Base-by-base conservation (phyloP, 2,329 filamentous ascomycete species). In the Pestalotiopsis sp. region DNA sequence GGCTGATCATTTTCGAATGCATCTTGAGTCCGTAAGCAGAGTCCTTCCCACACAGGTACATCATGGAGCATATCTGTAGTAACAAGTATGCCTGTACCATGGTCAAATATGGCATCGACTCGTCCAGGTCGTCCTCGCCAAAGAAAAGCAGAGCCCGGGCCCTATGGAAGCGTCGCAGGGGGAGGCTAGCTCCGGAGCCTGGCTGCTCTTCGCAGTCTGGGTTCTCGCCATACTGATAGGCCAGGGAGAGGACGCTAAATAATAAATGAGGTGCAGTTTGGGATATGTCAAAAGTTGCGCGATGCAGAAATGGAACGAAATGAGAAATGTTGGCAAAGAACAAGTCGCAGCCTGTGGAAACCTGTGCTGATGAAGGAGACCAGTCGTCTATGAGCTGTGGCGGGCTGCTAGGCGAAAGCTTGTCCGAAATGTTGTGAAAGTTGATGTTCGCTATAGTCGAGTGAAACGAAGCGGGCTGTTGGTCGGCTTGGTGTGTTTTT, bases 191-290 rank as follows among this genome's bases (percentile, higher is more conserved):
- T 22, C 59, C 59, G 13, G 59, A 62, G 38, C 59, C 59, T 44
- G 59, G 24, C 14, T 30, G 22, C 11, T 62, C 30, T n/a, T 44
- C 59, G n/a, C 11, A 40, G 17, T 62, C 59, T 22, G 59, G 59
- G 38, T 62, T 35, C 14, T 62, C 59, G 59, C 59, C 59, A 20
- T 62, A 62, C 20, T 62, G 59, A 40, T 62, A 62, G 20, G 30
- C 59, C 9, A 62, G 22, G 6, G 26, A 62, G 9, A 62, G 14
- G 38, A 62, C 22, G n/a, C 59, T 62, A 7, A 62, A 35, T 22
- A 62, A n/a, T 35, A 62, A 22, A 22, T 62, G 59, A 14, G 6
- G 14, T 7, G 59, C 14, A 13, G 30, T 62, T 13, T 38, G 26
- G 5, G 17, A 14, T n/a, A 22, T 20, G 30, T 62, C 59, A 14